Percentiles rank a stretch among this genome's conserved stretches.
Conservation (phyloP, 208 protist species). For the Trichomonas vaginalis region DNA sequence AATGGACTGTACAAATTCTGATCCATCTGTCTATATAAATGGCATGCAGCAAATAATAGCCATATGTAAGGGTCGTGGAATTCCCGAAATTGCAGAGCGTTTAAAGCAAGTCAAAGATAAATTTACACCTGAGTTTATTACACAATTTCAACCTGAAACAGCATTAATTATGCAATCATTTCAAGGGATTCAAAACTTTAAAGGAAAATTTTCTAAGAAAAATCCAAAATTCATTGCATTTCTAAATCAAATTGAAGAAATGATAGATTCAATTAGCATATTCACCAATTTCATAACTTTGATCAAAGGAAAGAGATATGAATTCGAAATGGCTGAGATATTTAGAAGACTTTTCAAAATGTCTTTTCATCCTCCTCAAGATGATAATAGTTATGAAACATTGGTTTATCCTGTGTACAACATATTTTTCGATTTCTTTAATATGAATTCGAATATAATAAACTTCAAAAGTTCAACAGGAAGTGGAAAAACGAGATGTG, state of each 20-base stretch:
- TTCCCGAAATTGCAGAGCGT: no score
- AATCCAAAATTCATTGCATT: neutral
- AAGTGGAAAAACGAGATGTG: neutral
- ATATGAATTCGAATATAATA: neutral
- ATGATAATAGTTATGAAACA: no score
- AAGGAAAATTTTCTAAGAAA: no score
- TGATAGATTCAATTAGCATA: neutral
- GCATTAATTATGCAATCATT: no score
- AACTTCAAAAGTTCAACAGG: slow-evolving; percentile 10
- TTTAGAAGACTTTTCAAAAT: neutral
- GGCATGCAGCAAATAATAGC: no score
- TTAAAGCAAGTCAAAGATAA: no score
- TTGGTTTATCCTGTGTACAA: neutral
- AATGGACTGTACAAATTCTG: no score
- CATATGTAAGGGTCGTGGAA: no score
- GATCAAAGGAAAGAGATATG: neutral
- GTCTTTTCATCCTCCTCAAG: neutral
- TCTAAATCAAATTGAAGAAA: neutral
- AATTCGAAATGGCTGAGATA: neutral
- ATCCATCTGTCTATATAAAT: no score
- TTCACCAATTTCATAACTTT: neutral
- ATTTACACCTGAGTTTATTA: no score
- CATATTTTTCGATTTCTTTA: neutral
- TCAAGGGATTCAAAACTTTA: no score
- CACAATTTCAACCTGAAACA: no score